Base-by-base conservation (phyloP, 805 yeast genomes). In the Wickerhamiella dianesei region DNA sequence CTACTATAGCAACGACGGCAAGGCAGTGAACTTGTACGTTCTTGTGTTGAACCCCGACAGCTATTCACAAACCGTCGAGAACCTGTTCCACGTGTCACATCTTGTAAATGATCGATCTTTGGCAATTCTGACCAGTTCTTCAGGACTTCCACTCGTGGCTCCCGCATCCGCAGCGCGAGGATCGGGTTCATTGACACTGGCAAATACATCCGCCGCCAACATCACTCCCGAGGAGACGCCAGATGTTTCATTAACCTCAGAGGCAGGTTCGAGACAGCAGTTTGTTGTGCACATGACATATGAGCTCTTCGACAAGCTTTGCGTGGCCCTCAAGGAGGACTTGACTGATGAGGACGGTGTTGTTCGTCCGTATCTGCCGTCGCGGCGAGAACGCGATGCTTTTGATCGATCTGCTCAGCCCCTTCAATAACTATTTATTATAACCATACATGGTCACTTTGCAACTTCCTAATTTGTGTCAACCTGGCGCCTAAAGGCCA, bases 61-160 rank as follows among this genome's bases (percentile, higher is more conserved):
- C 4, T 88, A 80, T 62, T 69, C 82, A 1, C 87, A 80, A 59
- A 74, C 87, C 1, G 79, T 88, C 2, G 96, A 89, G 60, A 86
- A 85, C 58, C 64, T 89, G 56, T 88, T 88, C 56, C 83, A 79
- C 57, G 72, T 84, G 0, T 82, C 95, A 59, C 87, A 88, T 56
- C 64, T 89, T 41, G 75, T 86, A 2, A 75, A 79, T 55, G 94
- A 84, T 56, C 87, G 83, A 0, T 75, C 69, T 53, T 62, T 86
- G 35, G 64, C 67, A 20, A 54, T 86, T 19, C 75, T 69, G n/a
- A 70, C 69, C 41, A 78, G 74, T 35, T 53, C 51, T 8, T 50
- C 52, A 37, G 61, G 57, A 6, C 43, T 54, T 9, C 67, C 64
- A 1, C 50, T 55, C 32, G 46, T 37, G 36, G 17, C 25, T 8